phyloP scores from a whole-genome alignment of 2,329 filamentous ascomycete genomes.

The Apiospora arundinis region DNA sequence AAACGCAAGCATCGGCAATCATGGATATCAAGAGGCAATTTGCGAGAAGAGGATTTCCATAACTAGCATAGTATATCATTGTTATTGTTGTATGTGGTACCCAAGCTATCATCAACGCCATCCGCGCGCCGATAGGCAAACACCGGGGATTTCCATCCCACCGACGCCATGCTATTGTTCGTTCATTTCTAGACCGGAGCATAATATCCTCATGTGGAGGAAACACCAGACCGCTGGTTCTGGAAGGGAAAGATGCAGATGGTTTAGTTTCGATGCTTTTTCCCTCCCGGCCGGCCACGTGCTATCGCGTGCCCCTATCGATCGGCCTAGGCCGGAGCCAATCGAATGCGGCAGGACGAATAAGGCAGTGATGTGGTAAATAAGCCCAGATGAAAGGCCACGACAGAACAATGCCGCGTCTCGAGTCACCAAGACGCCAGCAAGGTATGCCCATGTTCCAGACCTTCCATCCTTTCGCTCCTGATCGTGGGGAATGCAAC shows the following conservation, averaged over 20 bases:
- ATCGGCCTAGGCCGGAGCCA: not conserved
- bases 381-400: not conserved
- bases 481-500: not conserved
- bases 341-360: not conserved
- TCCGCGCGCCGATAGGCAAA: not conserved
- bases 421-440: constrained; percentile 12
- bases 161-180: not conserved
- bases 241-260: not conserved
- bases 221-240: not conserved
- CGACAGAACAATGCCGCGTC: constrained; percentile 1
- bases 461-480: not conserved
- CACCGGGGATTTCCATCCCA: not conserved
- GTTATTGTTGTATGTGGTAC: not conserved
- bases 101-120: not conserved
- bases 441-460: constrained; percentile 8
- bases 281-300: not conserved
- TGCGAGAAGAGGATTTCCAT: constrained; percentile 2
- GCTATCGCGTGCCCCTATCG: not conserved
- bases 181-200: not conserved
- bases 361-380: not conserved
- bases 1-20: no score
- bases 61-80: not conserved
- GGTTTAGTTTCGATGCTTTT: not conserved
- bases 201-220: not conserved
- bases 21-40: not conserved